Evolutionary conservation across 1,284 basidiomycete genomes (phyloP).

Genomic region (Phylloporus sp.): DNA sequence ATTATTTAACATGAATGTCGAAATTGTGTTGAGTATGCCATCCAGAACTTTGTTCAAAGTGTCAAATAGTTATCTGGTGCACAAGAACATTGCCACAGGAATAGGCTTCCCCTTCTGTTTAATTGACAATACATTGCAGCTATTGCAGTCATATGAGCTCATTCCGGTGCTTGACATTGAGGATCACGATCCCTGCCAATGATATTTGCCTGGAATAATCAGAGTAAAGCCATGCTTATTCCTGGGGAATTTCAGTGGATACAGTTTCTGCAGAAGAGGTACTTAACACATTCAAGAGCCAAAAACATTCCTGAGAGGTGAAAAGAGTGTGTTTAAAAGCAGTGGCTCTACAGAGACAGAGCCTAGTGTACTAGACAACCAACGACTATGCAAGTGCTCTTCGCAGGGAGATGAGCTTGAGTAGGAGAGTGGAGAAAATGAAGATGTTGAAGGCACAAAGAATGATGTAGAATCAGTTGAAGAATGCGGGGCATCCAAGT

Average conservation of each 20-base stretch:
- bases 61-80: constrained; percentile 15
- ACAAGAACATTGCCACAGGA: constrained; percentile 62
- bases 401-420: constrained; percentile 18
- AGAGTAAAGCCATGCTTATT: constrained; percentile 4
- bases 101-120: constrained; percentile 65
- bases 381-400: constrained; percentile 57
- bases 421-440: constrained; percentile 13
- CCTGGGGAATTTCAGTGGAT: constrained; percentile 8
- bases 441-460: constrained; percentile 15
- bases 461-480: constrained; percentile 31
- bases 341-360: constrained; percentile 28
- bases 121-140: constrained; percentile 39
- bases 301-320: constrained; percentile 28
- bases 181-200: constrained; percentile 26
- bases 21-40: constrained; percentile 10
- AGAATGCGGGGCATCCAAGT: constrained; percentile 35
- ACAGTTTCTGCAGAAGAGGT: constrained; percentile 1
- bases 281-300: constrained; percentile 19
- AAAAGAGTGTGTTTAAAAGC: constrained; percentile 21
- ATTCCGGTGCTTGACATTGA: constrained; percentile 40
- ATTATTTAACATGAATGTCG: constrained; percentile 19
- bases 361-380: constrained; percentile 64
- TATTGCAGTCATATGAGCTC: constrained; percentile 33
- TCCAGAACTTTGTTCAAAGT: neutral
- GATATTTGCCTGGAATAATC: constrained; percentile 23